Percentiles rank a stretch among this genome's conserved stretches.
Conservation (phyloP, 163 green algal genomes). For the Prototheca cutis region DNA sequence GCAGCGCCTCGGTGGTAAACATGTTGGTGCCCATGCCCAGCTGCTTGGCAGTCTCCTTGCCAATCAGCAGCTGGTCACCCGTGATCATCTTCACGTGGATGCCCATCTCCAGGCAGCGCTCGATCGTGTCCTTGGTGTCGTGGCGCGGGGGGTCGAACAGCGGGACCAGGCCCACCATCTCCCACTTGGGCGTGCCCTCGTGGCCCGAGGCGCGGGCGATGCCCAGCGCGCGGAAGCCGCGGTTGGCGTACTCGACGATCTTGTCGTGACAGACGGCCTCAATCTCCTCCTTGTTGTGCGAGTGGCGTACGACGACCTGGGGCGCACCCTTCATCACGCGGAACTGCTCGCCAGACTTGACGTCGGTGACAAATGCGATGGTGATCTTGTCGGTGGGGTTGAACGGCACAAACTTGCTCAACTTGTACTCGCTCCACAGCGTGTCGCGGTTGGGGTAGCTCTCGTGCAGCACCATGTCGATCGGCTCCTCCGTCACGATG, state of each 20-base stretch:
- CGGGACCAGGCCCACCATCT: constrained; percentile 58
- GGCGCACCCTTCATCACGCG: constrained; percentile 77
- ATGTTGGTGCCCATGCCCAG: constrained; percentile 85
- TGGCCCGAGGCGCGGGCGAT: constrained; percentile 44
- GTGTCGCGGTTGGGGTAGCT: constrained; percentile 38
- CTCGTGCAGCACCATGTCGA: constrained; percentile 71
- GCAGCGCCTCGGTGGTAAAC: constrained; percentile 61
- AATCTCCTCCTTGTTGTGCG: constrained; percentile 52
- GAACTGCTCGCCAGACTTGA: constrained; percentile 41
- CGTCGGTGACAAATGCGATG: constrained; percentile 35
- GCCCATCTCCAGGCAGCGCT: constrained; percentile 56
- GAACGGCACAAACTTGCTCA: constrained; percentile 76
- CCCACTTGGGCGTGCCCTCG: constrained; percentile 36
- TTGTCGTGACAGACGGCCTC: constrained; percentile 47
- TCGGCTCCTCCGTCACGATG: constrained; percentile 69
- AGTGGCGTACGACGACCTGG: constrained; percentile 66
- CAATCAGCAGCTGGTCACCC: constrained; percentile 75
- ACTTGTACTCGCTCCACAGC: constrained; percentile 31
- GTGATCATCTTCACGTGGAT: constrained; percentile 82
- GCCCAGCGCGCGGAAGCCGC: constrained; percentile 71
- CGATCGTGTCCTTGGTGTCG: constrained; percentile 77
- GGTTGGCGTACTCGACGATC: constrained; percentile 74
- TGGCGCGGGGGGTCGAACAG: constrained; percentile 77
- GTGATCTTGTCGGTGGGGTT: constrained; percentile 85
- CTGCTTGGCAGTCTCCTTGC: constrained; percentile 69